These are phyloP conservation scores for Ilex aquifolium DNA, from an alignment of 257 asterid genomes.

Conservation along the genomic window DNA sequence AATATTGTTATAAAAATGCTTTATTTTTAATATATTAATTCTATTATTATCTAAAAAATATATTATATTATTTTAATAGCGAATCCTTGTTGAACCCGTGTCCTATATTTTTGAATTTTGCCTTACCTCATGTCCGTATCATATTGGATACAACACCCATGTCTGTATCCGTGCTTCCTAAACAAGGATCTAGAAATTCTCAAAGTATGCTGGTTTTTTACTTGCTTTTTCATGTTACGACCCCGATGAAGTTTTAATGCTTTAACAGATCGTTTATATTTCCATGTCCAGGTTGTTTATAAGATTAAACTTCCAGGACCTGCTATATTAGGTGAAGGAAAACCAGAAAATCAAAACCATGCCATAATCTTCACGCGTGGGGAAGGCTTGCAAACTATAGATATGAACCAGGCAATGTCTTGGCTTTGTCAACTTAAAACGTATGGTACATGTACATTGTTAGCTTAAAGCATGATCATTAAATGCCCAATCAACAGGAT, in stretches of 20 bases:
- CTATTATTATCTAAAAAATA: too few relatives aligned
- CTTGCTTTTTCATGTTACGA: not conserved
- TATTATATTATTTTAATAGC: too few relatives aligned
- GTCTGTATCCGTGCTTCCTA: too few relatives aligned
- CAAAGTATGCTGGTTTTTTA: too few relatives aligned
- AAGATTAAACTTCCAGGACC: conserved; percentile 89
- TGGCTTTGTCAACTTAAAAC: not conserved
- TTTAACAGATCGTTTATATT: not conserved
- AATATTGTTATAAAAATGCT: too few relatives aligned
- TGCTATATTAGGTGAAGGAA: conserved; percentile 91
- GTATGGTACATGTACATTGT: conserved; percentile 4
- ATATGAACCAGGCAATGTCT: conserved; percentile 81
- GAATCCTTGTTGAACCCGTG: too few relatives aligned
- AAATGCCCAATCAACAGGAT: conserved; percentile 44
- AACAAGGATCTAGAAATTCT: too few relatives aligned
- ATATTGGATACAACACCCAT: too few relatives aligned
- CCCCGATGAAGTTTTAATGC: not conserved
- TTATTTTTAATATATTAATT: too few relatives aligned
- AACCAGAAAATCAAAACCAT: conserved; percentile 97
- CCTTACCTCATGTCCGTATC: too few relatives aligned
- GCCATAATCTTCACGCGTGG: conserved; percentile 96
- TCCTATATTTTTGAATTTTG: too few relatives aligned
- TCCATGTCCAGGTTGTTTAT: conserved; percentile 63
- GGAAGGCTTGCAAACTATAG: conserved; percentile 97
- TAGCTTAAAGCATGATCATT: conserved; percentile 12